Conservation (phyloP, 371 early-diverging fungal genomes). For the Mortierella sp. region DNA sequence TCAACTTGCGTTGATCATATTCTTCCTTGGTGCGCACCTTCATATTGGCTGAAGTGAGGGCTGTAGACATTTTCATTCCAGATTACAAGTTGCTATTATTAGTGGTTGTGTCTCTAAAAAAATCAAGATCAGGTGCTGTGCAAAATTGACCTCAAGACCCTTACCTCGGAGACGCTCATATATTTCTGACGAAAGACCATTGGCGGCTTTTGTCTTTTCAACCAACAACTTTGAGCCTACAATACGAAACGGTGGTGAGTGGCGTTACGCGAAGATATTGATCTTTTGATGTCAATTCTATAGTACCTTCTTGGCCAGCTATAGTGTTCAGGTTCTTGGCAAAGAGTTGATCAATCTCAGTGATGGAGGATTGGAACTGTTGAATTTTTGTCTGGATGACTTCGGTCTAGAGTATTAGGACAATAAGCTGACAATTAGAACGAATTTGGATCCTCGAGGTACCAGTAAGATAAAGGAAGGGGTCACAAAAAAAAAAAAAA, state of each 20-base stretch:
- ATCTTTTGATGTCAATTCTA: background rate
- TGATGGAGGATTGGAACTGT: constrained; percentile 39
- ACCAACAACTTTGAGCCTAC: constrained; percentile 24
- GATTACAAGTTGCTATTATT: background rate
- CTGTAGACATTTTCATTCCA: constrained; percentile 15
- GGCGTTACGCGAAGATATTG: no score
- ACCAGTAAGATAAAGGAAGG: background rate
- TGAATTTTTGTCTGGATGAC: constrained; percentile 50
- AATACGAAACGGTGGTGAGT: background rate
- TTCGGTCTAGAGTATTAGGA: constrained; percentile 29
- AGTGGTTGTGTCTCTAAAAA: background rate
- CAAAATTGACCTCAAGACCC: background rate
- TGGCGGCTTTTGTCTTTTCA: constrained; percentile 27
- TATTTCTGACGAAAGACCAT: constrained; percentile 47
- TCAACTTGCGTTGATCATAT: constrained; percentile 42
- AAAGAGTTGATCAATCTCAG: constrained; percentile 44
- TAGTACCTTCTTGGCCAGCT: constrained; percentile 18
- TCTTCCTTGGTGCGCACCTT: constrained; percentile 39
- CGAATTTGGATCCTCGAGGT: no score
- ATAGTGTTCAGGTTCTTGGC: constrained; percentile 21
- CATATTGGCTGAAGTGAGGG: constrained; percentile 33
- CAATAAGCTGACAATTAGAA: no score
- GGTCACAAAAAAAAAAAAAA: background rate
- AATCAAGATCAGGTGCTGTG: background rate
- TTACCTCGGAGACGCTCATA: constrained; percentile 50